Percentiles rank a stretch among this genome's conserved stretches.
Conservation (phyloP, 2,329 filamentous ascomycete species). For the Cryphonectria parasitica region DNA sequence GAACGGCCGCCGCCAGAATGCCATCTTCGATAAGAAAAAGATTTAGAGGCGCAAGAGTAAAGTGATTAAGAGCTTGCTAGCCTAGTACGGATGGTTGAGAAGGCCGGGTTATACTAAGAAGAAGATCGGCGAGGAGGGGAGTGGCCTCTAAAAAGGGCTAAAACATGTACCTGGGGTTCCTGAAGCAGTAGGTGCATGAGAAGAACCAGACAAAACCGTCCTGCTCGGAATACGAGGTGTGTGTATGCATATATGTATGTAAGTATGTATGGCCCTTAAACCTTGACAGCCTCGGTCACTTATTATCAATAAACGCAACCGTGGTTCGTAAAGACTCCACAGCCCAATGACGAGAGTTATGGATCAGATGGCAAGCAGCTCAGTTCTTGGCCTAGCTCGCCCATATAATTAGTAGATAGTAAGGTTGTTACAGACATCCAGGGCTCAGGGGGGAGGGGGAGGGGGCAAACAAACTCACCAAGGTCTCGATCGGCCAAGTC, state of each 20-base stretch:
- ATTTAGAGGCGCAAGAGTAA: too few species aligned
- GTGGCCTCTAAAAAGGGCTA: background rate
- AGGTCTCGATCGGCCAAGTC: background rate
- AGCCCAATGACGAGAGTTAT: background rate
- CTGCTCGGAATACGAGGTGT: too few species aligned
- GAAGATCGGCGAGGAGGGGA: background rate
- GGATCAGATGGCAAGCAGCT: constrained; percentile 3
- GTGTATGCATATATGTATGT: background rate
- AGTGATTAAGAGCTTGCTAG: too few species aligned
- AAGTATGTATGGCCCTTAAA: background rate
- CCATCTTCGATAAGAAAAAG: constrained; percentile 3
- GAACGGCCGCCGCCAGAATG: constrained; percentile 25
- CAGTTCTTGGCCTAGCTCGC: background rate
- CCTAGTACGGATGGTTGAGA: too few species aligned
- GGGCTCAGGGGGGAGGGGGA: background rate
- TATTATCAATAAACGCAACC: background rate
- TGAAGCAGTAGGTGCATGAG: background rate
- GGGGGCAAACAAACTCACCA: background rate
- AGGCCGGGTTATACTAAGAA: too few species aligned
- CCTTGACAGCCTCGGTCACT: background rate
- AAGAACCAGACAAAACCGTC: background rate
- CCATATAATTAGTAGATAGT: background rate
- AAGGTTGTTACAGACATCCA: too few species aligned
- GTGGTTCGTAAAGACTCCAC: constrained; percentile 1
- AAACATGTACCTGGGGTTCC: background rate